Conservation (phyloP, 352 stramenopile genomes). For the Pythium brassicae region DNA sequence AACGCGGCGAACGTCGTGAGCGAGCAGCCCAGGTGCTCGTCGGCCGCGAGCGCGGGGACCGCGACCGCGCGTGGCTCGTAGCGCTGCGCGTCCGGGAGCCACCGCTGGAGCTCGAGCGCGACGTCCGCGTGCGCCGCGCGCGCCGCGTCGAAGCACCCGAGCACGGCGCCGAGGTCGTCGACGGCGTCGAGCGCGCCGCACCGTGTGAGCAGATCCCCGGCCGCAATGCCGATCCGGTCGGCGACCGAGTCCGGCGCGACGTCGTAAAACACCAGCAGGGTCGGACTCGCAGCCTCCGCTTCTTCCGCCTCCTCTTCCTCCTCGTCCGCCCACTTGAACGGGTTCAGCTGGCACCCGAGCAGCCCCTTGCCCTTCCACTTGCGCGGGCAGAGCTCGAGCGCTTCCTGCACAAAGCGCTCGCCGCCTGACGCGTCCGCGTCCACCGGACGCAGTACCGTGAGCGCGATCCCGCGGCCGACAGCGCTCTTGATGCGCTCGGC, state of each 20-base stretch:
- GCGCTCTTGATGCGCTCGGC: slow-evolving; percentile 42
- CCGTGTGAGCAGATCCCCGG: slow-evolving; percentile 44
- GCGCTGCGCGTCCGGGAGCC: slow-evolving; percentile 33
- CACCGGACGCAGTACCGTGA: slow-evolving; percentile 35
- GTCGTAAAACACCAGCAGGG: slow-evolving; percentile 36
- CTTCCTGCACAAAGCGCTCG: not conserved
- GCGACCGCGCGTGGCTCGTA: slow-evolving; percentile 31
- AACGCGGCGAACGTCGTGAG: slow-evolving; percentile 54
- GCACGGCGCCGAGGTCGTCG: slow-evolving; percentile 15
- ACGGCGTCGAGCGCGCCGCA: slow-evolving; percentile 25
- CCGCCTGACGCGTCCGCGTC: not conserved
- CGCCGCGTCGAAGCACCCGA: slow-evolving; percentile 13
- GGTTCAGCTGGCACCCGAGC: slow-evolving; percentile 54
- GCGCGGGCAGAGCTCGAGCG: slow-evolving; percentile 20
- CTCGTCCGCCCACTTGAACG: slow-evolving; percentile 42
- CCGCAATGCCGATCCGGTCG: slow-evolving; percentile 23
- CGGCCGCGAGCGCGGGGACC: slow-evolving; percentile 5
- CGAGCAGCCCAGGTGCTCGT: slow-evolving; percentile 31
- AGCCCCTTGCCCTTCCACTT: slow-evolving; percentile 69
- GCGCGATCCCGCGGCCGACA: slow-evolving; percentile 28
- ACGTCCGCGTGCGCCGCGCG: slow-evolving; percentile 13
- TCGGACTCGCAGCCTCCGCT: not conserved
- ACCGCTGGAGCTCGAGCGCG: slow-evolving; percentile 40
- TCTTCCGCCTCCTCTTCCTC: slow-evolving; percentile 2
- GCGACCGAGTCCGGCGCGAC: slow-evolving; percentile 26